These are phyloP conservation scores for Phalaenopsis equestris DNA, from an alignment of 106 monocot species.

Conservation along the genomic window DNA sequence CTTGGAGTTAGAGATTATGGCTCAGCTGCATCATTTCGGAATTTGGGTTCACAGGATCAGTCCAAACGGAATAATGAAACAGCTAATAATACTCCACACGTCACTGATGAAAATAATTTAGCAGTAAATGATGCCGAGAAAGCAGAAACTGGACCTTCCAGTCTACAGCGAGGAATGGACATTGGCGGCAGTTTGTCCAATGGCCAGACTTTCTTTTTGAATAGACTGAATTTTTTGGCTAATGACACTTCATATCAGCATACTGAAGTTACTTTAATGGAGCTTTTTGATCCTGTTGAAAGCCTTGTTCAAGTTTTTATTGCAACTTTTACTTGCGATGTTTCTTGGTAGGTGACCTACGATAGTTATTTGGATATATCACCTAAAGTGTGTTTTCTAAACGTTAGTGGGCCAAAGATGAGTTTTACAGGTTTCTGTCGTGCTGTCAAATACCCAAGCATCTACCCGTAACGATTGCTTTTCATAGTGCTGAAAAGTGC, in stretches of 20 bases:
- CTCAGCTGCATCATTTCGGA: conserved; percentile 1
- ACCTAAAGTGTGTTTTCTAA: background rate
- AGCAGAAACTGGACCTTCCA: no score
- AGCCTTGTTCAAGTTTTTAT: conserved; percentile 13
- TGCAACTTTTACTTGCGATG: conserved; percentile 75
- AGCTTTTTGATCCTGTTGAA: conserved; percentile 66
- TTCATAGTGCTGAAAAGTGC: conserved; percentile 50
- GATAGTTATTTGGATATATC: background rate
- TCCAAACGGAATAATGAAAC: no score
- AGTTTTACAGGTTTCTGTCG: conserved; percentile 55
- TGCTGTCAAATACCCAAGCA: conserved; percentile 46
- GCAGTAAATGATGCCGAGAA: no score
- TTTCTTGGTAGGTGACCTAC: conserved; percentile 44
- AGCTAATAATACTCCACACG: no score
- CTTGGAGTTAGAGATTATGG: no score
- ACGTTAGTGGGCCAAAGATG: background rate
- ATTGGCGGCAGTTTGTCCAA: no score
- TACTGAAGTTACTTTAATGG: conserved; percentile 41
- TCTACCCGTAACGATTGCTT: conserved; percentile 71
- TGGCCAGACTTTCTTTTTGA: no score
- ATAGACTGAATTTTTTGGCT: conserved; percentile 13
- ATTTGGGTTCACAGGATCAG: no score
- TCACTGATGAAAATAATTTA: no score
- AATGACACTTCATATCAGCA: conserved; percentile 5
- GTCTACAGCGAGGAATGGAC: no score